A percentile compares a stretch with the other conserved stretches of the same genome.
Evolutionary conservation across 73 alveolate genomes (phyloP).

Genomic region (Paramecium sonneborni): DNA sequence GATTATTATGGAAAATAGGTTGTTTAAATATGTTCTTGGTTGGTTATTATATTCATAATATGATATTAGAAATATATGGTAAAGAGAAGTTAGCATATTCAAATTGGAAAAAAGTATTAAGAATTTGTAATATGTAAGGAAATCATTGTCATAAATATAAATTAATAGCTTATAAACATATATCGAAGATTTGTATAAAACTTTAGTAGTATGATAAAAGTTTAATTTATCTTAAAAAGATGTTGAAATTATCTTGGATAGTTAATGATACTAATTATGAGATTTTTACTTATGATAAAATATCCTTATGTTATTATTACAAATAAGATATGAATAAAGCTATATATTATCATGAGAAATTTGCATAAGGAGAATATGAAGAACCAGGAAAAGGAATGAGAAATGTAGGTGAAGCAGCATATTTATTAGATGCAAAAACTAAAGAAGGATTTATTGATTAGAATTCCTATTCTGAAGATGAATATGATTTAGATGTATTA

Average conservation of each 20-base stretch:
- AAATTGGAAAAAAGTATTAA: not conserved
- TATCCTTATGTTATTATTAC: slow-evolving; percentile 27
- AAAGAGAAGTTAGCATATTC: not conserved
- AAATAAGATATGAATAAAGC: slow-evolving; percentile 45
- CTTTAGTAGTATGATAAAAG: slow-evolving; percentile 43
- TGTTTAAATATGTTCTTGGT: not conserved
- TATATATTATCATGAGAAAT: slow-evolving; percentile 43
- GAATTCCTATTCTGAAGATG: slow-evolving; percentile 14
- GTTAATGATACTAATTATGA: slow-evolving; percentile 52
- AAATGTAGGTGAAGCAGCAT: not conserved
- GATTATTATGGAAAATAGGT: not conserved
- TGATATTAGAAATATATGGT: not conserved
- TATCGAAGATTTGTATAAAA: not conserved
- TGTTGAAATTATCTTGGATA: slow-evolving; percentile 59
- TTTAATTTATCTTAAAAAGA: slow-evolving; percentile 24
- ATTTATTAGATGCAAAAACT: not conserved
- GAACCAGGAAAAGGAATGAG: not conserved
- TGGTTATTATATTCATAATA: not conserved
- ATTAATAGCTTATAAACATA: not conserved
- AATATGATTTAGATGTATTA: not conserved
- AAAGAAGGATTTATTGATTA: not conserved
- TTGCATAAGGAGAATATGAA: slow-evolving; percentile 23
- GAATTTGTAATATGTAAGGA: not conserved
- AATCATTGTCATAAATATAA: not conserved
- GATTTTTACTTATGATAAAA: slow-evolving; percentile 36